Conservation (phyloP, 768 basidiomycete genomes). For the Termitomyces sp. region DNA sequence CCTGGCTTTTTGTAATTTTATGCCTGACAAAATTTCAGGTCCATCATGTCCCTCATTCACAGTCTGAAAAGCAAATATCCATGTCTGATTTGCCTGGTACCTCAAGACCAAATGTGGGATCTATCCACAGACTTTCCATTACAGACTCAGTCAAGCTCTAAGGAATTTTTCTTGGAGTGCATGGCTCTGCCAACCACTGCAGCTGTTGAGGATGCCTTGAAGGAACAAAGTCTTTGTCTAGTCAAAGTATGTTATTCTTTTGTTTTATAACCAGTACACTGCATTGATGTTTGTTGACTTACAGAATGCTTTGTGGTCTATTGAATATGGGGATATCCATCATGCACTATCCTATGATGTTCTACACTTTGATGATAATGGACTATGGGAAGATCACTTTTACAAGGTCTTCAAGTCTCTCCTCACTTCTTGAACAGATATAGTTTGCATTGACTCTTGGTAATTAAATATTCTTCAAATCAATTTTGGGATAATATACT, state of each 20-base stretch:
- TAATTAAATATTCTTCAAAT: background rate
- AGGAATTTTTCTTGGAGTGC: background rate
- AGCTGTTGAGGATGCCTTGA: background rate
- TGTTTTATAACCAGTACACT: too few species aligned
- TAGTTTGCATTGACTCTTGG: background rate
- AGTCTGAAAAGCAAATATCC: background rate
- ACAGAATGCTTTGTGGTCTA: background rate
- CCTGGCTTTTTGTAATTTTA: background rate
- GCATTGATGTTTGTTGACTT: background rate
- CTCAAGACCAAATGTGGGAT: background rate
- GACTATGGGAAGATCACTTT: background rate
- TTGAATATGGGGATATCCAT: background rate
- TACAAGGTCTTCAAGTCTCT: background rate
- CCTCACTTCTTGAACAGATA: background rate
- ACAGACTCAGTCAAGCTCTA: background rate
- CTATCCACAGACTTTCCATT: background rate
- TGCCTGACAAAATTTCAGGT: background rate
- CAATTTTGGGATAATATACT: background rate
- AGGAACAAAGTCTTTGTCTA: background rate
- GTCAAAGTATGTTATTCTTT: background rate
- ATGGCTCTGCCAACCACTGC: background rate
- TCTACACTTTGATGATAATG: background rate
- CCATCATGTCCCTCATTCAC: background rate
- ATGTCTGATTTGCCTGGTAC: background rate
- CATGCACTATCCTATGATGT: background rate